phyloP scores from a whole-genome alignment of 345 rosid species.

The Dipteronia sinensis region DNA sequence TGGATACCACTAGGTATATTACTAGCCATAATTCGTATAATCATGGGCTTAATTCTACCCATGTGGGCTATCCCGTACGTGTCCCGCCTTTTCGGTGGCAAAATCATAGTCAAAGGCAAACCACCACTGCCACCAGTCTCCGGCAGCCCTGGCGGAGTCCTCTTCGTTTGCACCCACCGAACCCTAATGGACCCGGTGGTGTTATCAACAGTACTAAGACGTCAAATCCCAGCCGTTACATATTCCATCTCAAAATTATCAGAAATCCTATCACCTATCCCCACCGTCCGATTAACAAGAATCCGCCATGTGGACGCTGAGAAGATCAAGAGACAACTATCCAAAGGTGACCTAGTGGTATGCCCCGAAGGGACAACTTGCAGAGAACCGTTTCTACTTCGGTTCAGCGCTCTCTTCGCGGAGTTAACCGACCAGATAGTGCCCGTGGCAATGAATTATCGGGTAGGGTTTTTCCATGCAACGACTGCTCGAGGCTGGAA shows the following conservation, averaged over 20 bases:
- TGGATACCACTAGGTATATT: slow-evolving; percentile 88
- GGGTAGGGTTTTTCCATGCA: slow-evolving; percentile 95
- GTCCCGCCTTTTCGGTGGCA: slow-evolving; percentile 56
- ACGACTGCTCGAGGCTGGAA: slow-evolving; percentile 96
- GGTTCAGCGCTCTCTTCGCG: slow-evolving; percentile 89
- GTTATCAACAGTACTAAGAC: slow-evolving; percentile 63
- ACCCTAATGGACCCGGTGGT: slow-evolving; percentile 93
- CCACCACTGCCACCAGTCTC: slow-evolving; percentile 54
- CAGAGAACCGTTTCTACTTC: slow-evolving; percentile 77
- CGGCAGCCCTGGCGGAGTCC: slow-evolving; percentile 50
- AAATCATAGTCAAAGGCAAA: slow-evolving; percentile 70
- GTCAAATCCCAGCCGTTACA: slow-evolving; percentile 87
- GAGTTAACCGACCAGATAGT: slow-evolving; percentile 83
- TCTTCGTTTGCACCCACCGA: slow-evolving; percentile 90
- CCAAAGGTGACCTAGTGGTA: slow-evolving; percentile 73
- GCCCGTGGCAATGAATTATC: slow-evolving; percentile 90
- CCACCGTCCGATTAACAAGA: slow-evolving; percentile 77
- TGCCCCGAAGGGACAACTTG: slow-evolving; percentile 98
- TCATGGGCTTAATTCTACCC: slow-evolving; percentile 56
- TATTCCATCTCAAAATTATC: slow-evolving; percentile 81
- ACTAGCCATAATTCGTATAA: slow-evolving; percentile 56
- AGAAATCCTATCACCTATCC: slow-evolving; percentile 84
- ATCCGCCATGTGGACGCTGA: slow-evolving; percentile 65
- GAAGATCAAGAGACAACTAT: slow-evolving; percentile 55
- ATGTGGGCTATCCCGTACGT: slow-evolving; percentile 61